These are phyloP conservation scores for Debaryomyces udenii DNA, from an alignment of 1,139 yeast species.

Conservation along the genomic window DNA sequence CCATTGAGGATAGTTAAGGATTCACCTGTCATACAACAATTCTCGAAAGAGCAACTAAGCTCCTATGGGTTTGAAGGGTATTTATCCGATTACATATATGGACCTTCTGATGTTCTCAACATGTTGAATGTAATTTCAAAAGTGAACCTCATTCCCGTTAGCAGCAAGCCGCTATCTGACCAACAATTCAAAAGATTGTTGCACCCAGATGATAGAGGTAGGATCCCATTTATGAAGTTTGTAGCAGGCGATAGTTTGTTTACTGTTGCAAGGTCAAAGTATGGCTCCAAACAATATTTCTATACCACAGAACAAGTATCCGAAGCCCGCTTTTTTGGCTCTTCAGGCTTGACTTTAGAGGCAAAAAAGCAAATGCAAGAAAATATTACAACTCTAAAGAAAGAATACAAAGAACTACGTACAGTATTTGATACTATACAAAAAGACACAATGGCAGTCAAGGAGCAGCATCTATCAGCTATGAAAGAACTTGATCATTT, in stretches of 20 bases:
- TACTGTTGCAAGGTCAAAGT: slow-evolving; percentile 54
- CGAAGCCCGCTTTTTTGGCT: slow-evolving; percentile 40
- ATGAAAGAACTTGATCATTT: slow-evolving; percentile 18
- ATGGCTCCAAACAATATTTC: slow-evolving; percentile 57
- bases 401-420: slow-evolving; percentile 15
- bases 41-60: slow-evolving; percentile 35
- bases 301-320: slow-evolving; percentile 41
- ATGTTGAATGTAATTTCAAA: slow-evolving; percentile 68
- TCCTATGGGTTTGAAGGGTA: slow-evolving; percentile 78
- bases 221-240: slow-evolving; percentile 54
- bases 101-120: slow-evolving; percentile 72
- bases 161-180: slow-evolving; percentile 44
- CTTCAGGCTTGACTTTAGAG: slow-evolving; percentile 47
- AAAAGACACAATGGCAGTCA: slow-evolving; percentile 10
- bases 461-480: slow-evolving; percentile 7
- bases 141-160: slow-evolving; percentile 67
- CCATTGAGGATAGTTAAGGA: slow-evolving; percentile 36
- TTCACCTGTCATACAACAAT: slow-evolving; percentile 13
- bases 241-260: slow-evolving; percentile 61
- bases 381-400: slow-evolving; percentile 22
- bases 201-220: slow-evolving; percentile 35
- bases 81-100: slow-evolving; percentile 68
- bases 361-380: slow-evolving; percentile 25
- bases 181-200: slow-evolving; percentile 43
- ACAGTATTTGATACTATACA: slow-evolving; percentile 5